Evolutionary conservation across 495 filamentous ascomycete species (phyloP).

Genomic region (Penicillium pulvis): DNA sequence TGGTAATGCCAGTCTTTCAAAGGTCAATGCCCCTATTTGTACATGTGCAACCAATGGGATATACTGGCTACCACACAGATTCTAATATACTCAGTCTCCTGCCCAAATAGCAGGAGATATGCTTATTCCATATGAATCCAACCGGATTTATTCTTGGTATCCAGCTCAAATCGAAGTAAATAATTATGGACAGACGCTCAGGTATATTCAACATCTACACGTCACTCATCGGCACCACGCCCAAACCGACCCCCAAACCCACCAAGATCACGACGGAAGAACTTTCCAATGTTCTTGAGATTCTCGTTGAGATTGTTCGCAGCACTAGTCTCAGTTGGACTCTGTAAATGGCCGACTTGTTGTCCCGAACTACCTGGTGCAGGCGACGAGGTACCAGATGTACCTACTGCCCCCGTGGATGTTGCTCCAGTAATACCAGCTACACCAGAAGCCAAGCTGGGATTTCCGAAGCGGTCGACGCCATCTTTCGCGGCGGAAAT

Average conservation of each 20-base stretch:
- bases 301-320: slow-evolving; percentile 81
- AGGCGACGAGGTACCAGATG: slow-evolving; percentile 25
- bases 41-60: not conserved
- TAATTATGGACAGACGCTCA: slow-evolving; percentile 6
- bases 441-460: slow-evolving; percentile 39
- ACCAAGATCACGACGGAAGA: slow-evolving; percentile 88
- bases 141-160: slow-evolving; percentile 2
- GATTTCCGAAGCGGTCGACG: slow-evolving; percentile 80
- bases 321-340: slow-evolving; percentile 30
- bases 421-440: slow-evolving; percentile 22
- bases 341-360: slow-evolving; percentile 20
- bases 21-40: no score
- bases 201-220: not conserved
- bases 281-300: slow-evolving; percentile 91
- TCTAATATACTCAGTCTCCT: no score
- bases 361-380: slow-evolving; percentile 17
- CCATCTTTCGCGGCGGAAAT: slow-evolving; percentile 89
- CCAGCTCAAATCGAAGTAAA: not conserved
- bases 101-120: no score
- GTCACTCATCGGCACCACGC: slow-evolving; percentile 36
- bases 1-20: no score
- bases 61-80: not conserved
- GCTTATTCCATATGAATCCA: not conserved
- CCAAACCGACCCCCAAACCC: slow-evolving; percentile 78
- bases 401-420: slow-evolving; percentile 19